Percentiles rank a stretch among this genome's conserved stretches.
Evolutionary conservation across 2,329 filamentous ascomycete species (phyloP).

Genomic region (Fusarium nelsonii): DNA sequence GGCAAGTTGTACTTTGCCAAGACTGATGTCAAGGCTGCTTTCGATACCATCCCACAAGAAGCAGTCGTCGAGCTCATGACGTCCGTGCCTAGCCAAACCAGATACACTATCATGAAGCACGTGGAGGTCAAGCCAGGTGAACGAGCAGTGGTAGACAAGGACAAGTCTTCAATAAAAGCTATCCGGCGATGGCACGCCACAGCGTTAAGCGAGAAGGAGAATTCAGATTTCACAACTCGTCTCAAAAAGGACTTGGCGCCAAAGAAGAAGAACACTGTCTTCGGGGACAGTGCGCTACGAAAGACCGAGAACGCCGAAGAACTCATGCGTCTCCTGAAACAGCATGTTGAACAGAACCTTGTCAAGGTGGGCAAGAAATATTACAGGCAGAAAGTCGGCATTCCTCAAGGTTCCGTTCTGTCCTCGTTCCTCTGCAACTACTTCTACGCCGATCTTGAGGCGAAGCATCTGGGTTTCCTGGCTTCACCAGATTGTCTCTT

Average conservation of each 20-base stretch:
- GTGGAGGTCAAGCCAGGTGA: slow-evolving; percentile 73
- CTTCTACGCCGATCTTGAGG: slow-evolving; percentile 92
- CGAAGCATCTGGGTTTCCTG: slow-evolving; percentile 75
- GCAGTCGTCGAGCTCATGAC: slow-evolving; percentile 76
- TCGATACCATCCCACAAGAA: slow-evolving; percentile 92
- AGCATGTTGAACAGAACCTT: slow-evolving; percentile 87
- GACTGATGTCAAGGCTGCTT: slow-evolving; percentile 90
- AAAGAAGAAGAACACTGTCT: slow-evolving; percentile 76
- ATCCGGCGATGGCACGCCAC: slow-evolving; percentile 65
- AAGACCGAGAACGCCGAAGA: slow-evolving; percentile 67
- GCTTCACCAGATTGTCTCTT: slow-evolving; percentile 70
- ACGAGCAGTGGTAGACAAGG: slow-evolving; percentile 38
- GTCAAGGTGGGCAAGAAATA: slow-evolving; percentile 90
- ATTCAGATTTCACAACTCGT: slow-evolving; percentile 59
- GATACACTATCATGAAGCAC: slow-evolving; percentile 81
- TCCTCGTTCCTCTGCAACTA: slow-evolving; percentile 93
- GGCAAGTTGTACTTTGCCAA: slow-evolving; percentile 85
- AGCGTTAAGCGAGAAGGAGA: slow-evolving; percentile 60
- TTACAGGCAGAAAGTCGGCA: slow-evolving; percentile 88
- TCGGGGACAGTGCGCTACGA: slow-evolving; percentile 76
- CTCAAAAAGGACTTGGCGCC: slow-evolving; percentile 57
- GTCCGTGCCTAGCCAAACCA: slow-evolving; percentile 66
- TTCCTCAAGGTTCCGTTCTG: slow-evolving; percentile 91
- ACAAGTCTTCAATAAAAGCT: slow-evolving; percentile 52
- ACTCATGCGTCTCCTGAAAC: slow-evolving; percentile 76